A percentile compares a stretch with the other conserved stretches of the same genome.
Conservation (phyloP, 2,329 filamentous ascomycete genomes). For the Nemania diffusa region DNA sequence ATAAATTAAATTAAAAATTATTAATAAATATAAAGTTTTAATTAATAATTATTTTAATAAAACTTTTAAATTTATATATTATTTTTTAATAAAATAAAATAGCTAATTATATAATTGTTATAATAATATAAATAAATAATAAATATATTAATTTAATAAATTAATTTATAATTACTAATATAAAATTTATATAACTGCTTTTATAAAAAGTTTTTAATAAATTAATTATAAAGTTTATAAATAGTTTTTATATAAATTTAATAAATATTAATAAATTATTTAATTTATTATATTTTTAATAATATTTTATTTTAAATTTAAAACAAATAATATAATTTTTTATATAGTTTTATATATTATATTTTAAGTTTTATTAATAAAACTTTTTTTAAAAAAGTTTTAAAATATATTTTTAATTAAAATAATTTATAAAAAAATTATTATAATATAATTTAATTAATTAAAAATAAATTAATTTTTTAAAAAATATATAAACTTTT, state of each 20-base stretch:
- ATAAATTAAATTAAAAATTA: not conserved
- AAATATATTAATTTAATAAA: not conserved
- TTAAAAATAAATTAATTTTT: too few species aligned
- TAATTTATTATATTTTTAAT: not conserved
- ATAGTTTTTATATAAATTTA: not conserved
- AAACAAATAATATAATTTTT: not conserved
- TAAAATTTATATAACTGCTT: too few species aligned
- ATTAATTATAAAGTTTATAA: not conserved
- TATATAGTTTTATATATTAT: too few species aligned
- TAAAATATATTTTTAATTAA: too few species aligned
- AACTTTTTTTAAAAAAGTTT: too few species aligned
- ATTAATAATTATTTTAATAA: not conserved
- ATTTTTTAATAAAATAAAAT: slow-evolving; percentile 3
- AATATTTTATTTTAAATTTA: not conserved
- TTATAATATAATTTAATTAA: too few species aligned
- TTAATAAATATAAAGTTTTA: not conserved
- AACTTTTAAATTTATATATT: not conserved
- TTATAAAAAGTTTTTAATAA: too few species aligned
- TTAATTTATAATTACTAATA: not conserved
- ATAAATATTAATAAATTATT: not conserved
- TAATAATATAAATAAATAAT: not conserved
- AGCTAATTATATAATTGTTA: too few species aligned
- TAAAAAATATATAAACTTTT: too few species aligned
- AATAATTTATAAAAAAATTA: too few species aligned
- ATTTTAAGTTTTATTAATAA: too few species aligned